Evolutionary conservation across 805 yeast genomes (phyloP).

Genomic region (Ogataea zsoltii): DNA sequence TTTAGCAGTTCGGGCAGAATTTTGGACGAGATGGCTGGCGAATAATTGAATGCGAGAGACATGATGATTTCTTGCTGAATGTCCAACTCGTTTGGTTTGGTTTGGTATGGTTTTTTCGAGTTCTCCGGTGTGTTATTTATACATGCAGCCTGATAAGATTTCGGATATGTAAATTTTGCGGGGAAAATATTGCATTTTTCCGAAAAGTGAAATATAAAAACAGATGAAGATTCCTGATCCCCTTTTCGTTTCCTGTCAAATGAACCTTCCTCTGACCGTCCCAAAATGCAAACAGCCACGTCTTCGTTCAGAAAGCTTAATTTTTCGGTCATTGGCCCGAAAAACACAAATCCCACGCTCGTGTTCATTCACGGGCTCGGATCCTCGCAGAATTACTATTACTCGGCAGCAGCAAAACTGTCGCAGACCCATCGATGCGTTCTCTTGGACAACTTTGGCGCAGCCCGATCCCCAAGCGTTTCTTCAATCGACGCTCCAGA

Average conservation of each 20-base stretch:
- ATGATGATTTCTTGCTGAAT: too few species aligned
- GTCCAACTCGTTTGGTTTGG: too few species aligned
- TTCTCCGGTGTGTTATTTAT: neutral
- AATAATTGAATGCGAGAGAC: constrained; percentile 1
- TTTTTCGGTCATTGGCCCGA: neutral
- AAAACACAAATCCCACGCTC: constrained; percentile 7
- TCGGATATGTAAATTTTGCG: constrained; percentile 6
- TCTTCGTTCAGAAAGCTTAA: constrained; percentile 1
- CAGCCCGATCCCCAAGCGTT: constrained; percentile 8
- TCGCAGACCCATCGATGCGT: constrained; percentile 11
- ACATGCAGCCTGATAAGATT: neutral
- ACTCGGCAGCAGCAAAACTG: constrained; percentile 9
- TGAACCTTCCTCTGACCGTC: neutral
- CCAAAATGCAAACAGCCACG: constrained; percentile 8
- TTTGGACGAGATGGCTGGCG: constrained; percentile 8
- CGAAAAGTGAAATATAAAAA: neutral
- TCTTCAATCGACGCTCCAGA: neutral
- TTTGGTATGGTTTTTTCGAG: neutral
- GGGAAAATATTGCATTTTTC: constrained; percentile 1
- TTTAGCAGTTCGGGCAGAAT: constrained; percentile 6
- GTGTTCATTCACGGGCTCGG: constrained; percentile 20
- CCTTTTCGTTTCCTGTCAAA: too few species aligned
- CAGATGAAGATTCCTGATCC: too few species aligned
- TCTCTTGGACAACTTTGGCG: constrained; percentile 17
- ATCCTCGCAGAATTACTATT: constrained; percentile 19